Conservation (phyloP, 495 filamentous ascomycete species). For the Penicillium diatomitis region DNA sequence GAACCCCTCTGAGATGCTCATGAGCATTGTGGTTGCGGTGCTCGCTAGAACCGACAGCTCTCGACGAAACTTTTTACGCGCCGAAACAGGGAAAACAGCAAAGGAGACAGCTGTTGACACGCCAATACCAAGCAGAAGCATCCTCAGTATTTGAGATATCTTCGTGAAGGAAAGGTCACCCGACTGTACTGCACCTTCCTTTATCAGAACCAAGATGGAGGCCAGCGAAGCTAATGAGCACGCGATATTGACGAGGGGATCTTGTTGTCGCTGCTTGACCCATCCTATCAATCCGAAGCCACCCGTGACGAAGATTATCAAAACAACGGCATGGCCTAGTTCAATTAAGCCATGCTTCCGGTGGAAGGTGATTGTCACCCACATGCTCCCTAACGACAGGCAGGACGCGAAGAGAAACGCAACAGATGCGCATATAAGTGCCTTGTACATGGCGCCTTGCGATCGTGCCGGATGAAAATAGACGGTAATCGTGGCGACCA, state of each 20-base stretch:
- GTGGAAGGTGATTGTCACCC: slow-evolving; percentile 65
- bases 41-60: slow-evolving; percentile 68
- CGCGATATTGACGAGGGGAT: slow-evolving; percentile 87
- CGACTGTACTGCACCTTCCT: slow-evolving; percentile 77
- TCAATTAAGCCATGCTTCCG: slow-evolving; percentile 50
- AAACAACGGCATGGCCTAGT: slow-evolving; percentile 70
- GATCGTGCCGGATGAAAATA: slow-evolving; percentile 93
- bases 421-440: slow-evolving; percentile 65
- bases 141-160: slow-evolving; percentile 79
- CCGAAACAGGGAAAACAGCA: slow-evolving; percentile 73
- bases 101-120: slow-evolving; percentile 67
- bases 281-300: slow-evolving; percentile 87
- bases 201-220: slow-evolving; percentile 85
- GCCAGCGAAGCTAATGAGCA: slow-evolving; percentile 81
- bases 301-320: slow-evolving; percentile 80
- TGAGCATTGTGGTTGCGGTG: slow-evolving; percentile 69
- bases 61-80: slow-evolving; percentile 62
- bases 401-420: slow-evolving; percentile 78
- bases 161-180: slow-evolving; percentile 73
- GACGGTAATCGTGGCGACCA: slow-evolving; percentile 85
- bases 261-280: slow-evolving; percentile 77
- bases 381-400: slow-evolving; percentile 81
- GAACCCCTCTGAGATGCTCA: slow-evolving; percentile 76
- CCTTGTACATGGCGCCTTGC: slow-evolving; percentile 84
- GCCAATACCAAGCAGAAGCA: slow-evolving; percentile 77